Conservation (phyloP, 345 rosid genomes). For the Brassica napus region DNA sequence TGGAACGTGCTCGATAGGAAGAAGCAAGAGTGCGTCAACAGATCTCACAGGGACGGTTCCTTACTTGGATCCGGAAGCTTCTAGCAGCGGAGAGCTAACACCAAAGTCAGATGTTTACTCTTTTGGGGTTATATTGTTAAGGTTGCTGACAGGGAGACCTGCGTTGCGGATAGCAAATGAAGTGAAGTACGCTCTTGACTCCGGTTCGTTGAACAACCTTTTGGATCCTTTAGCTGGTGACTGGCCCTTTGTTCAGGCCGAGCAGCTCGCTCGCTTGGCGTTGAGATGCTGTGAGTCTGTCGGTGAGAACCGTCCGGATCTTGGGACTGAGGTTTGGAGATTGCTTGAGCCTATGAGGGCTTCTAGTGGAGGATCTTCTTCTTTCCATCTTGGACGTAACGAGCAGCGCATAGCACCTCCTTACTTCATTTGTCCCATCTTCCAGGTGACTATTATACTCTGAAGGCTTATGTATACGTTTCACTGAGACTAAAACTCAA, state of each 20-base stretch:
- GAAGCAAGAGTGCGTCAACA: slow-evolving; percentile 52
- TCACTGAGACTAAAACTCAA: slow-evolving; percentile 1
- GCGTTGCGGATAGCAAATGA: slow-evolving; percentile 68
- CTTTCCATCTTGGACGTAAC: slow-evolving; percentile 51
- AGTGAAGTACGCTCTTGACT: slow-evolving; percentile 64
- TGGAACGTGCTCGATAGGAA: slow-evolving; percentile 68
- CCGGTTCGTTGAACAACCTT: slow-evolving; percentile 53
- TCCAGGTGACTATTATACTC: slow-evolving; percentile 47
- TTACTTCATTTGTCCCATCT: slow-evolving; percentile 82
- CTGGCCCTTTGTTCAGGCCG: slow-evolving; percentile 91
- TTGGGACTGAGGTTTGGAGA: slow-evolving; percentile 77
- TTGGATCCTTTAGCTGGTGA: slow-evolving; percentile 95
- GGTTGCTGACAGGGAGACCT: slow-evolving; percentile 72
- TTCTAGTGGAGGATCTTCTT: slow-evolving; percentile 66
- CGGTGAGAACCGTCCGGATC: slow-evolving; percentile 72
- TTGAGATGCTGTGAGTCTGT: slow-evolving; percentile 80
- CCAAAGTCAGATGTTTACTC: slow-evolving; percentile 86
- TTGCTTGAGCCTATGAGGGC: slow-evolving; percentile 82
- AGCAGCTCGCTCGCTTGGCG: slow-evolving; percentile 76
- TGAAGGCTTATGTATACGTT: neutral
- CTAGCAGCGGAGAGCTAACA: slow-evolving; percentile 70
- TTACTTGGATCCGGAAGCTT: slow-evolving; percentile 86
- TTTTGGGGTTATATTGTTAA: slow-evolving; percentile 73
- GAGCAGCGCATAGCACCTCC: slow-evolving; percentile 62
- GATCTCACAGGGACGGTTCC: slow-evolving; percentile 67